phyloP scores from a whole-genome alignment of 768 basidiomycete species.

The Chalciporus piperatus region DNA sequence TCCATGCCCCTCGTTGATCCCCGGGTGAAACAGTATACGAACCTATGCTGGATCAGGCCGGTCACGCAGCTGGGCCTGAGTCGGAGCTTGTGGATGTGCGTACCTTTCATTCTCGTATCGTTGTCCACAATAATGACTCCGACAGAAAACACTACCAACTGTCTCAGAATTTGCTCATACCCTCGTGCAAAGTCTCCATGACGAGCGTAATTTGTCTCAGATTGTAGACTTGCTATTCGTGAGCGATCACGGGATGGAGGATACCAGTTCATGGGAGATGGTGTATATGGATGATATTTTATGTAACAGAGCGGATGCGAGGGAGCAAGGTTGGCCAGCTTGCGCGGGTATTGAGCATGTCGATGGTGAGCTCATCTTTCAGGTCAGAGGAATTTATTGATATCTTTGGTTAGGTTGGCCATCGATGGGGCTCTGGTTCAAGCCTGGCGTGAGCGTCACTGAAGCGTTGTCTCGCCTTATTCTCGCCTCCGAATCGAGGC shows the following conservation, averaged over 20 bases:
- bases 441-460: constrained; percentile 49
- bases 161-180: constrained; percentile 71
- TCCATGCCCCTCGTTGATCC: constrained; percentile 1
- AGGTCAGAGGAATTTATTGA: not conserved
- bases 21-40: constrained; percentile 56
- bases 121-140: constrained; percentile 1
- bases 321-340: constrained; percentile 11
- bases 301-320: constrained; percentile 8
- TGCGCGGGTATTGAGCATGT: constrained; percentile 9
- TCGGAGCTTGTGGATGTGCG: constrained; percentile 67
- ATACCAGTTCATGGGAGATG: constrained; percentile 70
- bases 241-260: constrained; percentile 85
- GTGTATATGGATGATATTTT: constrained; percentile 66
- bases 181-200: constrained; percentile 42
- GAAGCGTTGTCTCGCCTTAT: constrained; percentile 52
- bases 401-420: constrained; percentile 70
- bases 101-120: not conserved
- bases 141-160: constrained; percentile 54
- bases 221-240: constrained; percentile 87
- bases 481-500: constrained; percentile 43
- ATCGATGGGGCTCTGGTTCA: constrained; percentile 78
- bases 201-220: constrained; percentile 67
- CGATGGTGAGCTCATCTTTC: constrained; percentile 9
- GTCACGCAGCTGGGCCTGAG: constrained; percentile 65
- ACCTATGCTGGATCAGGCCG: constrained; percentile 81